phyloP scores from a whole-genome alignment of 305 asterid genomes.

The Withania somnifera region DNA sequence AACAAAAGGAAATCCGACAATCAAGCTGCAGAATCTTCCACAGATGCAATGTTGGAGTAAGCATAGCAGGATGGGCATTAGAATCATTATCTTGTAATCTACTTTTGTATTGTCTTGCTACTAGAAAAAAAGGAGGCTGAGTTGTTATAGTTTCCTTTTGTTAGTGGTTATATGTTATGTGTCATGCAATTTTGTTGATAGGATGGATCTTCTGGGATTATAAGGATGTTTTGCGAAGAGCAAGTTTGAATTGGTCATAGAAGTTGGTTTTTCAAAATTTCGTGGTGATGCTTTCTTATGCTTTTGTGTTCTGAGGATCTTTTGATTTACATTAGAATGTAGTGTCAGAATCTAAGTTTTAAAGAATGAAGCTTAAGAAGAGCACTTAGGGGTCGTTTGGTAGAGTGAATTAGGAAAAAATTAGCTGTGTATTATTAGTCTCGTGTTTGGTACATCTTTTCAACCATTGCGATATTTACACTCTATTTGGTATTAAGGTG shows the following conservation, averaged over 20 bases:
- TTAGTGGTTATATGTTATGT: background rate
- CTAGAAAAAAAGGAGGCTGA: background rate
- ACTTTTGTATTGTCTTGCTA: background rate
- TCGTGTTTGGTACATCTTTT: no score
- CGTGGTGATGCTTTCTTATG: background rate
- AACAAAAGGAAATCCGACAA: constrained; percentile 25
- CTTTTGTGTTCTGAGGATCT: background rate
- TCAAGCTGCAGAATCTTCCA: constrained; percentile 26
- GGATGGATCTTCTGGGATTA: background rate
- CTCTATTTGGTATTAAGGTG: no score
- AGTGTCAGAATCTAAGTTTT: no score
- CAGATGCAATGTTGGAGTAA: constrained; percentile 60
- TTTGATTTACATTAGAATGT: background rate
- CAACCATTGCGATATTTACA: no score
- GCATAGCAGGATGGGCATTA: background rate
- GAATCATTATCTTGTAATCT: background rate
- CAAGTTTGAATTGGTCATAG: background rate
- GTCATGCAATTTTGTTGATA: background rate
- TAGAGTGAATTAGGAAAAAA: no score
- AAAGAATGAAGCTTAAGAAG: no score
- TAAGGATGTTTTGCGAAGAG: background rate
- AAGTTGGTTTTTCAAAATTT: background rate
- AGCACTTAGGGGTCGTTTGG: no score
- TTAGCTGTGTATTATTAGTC: no score
- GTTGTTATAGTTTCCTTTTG: background rate